A percentile compares a stretch with the other conserved stretches of the same genome.
Conservation (phyloP, 768 basidiomycete species). For the Leccinum barrowsii region DNA sequence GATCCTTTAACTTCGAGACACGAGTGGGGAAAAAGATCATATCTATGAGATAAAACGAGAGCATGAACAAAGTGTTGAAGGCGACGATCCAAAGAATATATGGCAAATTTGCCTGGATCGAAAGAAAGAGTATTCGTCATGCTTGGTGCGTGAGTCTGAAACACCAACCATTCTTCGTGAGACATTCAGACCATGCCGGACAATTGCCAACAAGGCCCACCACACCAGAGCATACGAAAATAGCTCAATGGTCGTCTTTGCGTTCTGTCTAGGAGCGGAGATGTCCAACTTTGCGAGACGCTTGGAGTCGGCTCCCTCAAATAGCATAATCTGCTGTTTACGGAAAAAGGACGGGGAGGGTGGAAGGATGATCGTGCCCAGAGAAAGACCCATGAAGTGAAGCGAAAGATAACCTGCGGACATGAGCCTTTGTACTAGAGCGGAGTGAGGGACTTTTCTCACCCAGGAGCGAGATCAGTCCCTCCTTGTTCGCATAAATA, state of each 20-base stretch:
- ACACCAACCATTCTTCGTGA: slow-evolving; percentile 60
- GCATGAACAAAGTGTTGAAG: slow-evolving; percentile 82
- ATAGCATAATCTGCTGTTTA: slow-evolving; percentile 36
- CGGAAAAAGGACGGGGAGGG: slow-evolving; percentile 73
- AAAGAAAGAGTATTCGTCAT: background rate
- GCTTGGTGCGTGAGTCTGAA: background rate
- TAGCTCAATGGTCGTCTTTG: slow-evolving; percentile 73
- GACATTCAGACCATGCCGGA: slow-evolving; percentile 38
- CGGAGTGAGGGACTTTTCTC: slow-evolving; percentile 3
- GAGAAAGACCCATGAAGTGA: slow-evolving; percentile 79
- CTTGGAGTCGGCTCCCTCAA: slow-evolving; percentile 6
- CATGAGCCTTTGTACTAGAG: slow-evolving; percentile 1
- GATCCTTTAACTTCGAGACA: slow-evolving; percentile 25
- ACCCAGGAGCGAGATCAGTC: slow-evolving; percentile 78
- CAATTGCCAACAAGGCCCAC: slow-evolving; percentile 59
- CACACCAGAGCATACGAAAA: slow-evolving; percentile 73
- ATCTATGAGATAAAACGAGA: slow-evolving; percentile 78
- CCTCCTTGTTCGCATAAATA: slow-evolving; percentile 87
- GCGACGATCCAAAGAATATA: slow-evolving; percentile 90
- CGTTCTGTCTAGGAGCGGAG: slow-evolving; percentile 51
- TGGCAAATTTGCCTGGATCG: slow-evolving; percentile 73
- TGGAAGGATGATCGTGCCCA: slow-evolving; percentile 78
- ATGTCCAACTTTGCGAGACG: slow-evolving; percentile 7
- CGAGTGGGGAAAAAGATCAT: slow-evolving; percentile 58
- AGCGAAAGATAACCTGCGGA: slow-evolving; percentile 80